These are phyloP conservation scores for Sechiopsis laciniata DNA, from an alignment of 306 rosid species.

Conservation along the genomic window DNA sequence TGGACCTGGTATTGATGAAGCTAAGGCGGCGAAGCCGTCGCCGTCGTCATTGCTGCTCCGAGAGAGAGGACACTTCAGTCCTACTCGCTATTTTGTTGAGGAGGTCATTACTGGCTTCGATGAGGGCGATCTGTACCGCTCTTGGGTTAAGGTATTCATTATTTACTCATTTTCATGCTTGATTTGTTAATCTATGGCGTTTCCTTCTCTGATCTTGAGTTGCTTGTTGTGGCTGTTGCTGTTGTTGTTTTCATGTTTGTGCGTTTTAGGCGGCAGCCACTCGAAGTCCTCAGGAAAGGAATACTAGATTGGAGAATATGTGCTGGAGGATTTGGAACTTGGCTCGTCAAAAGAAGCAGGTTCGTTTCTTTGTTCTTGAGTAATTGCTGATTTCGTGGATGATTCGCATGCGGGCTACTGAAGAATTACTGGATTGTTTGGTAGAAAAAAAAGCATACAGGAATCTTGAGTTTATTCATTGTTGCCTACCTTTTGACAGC, in stretches of 20 bases:
- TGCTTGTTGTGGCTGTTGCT: background rate
- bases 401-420: background rate
- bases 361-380: constrained; percentile 8
- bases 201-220: background rate
- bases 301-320: constrained; percentile 93
- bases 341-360: constrained; percentile 98
- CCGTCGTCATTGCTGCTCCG: constrained; percentile 76
- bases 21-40: constrained; percentile 36
- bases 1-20: constrained; percentile 74
- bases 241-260: background rate
- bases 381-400: constrained; percentile 7
- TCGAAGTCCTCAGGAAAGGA: constrained; percentile 94
- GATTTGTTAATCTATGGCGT: constrained; percentile 5
- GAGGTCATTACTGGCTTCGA: constrained; percentile 91
- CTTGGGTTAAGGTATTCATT: constrained; percentile 70
- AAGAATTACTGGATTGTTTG: constrained; percentile 1
- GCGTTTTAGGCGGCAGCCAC: constrained; percentile 73
- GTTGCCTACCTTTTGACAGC: constrained; percentile 1
- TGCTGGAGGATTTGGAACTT: constrained; percentile 99
- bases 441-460: background rate
- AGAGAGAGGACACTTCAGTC: constrained; percentile 88
- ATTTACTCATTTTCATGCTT: background rate
- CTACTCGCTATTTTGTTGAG: constrained; percentile 92
- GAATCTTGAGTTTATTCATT: background rate
- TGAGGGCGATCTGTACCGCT: constrained; percentile 96